phyloP scores from a whole-genome alignment of 768 basidiomycete species.

The Naematelia aurantialba region DNA sequence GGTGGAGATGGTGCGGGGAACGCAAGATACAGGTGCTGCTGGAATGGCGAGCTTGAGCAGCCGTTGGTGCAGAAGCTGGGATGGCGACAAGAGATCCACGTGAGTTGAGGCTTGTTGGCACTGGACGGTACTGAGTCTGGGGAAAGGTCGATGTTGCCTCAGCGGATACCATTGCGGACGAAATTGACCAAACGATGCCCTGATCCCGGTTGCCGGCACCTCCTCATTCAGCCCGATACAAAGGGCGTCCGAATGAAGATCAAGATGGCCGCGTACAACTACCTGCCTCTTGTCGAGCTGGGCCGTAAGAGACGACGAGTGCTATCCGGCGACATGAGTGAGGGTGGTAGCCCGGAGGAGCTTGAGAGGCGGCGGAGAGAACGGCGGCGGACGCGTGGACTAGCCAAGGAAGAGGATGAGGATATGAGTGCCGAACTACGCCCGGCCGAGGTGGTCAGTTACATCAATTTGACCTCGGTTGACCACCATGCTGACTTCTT shows the following conservation, averaged over 20 bases:
- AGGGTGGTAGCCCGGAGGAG: slow-evolving; percentile 14
- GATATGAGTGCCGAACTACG: slow-evolving; percentile 19
- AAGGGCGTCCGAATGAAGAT: slow-evolving; percentile 96
- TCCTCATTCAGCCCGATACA: slow-evolving; percentile 96
- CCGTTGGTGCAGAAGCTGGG: slow-evolving; percentile 10
- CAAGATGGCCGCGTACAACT: slow-evolving; percentile 92
- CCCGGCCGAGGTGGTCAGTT: slow-evolving; percentile 32
- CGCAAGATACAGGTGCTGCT: slow-evolving; percentile 63
- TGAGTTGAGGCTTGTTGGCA: not conserved
- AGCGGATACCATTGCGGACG: slow-evolving; percentile 85
- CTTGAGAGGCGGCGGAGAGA: slow-evolving; percentile 25
- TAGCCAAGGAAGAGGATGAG: slow-evolving; percentile 35
- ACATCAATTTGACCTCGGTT: slow-evolving; percentile 14
- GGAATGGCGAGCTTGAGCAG: slow-evolving; percentile 64
- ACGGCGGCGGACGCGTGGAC: slow-evolving; percentile 20
- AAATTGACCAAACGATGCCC: slow-evolving; percentile 96
- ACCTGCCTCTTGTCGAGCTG: slow-evolving; percentile 80
- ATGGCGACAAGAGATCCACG: not conserved
- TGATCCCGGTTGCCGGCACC: slow-evolving; percentile 71
- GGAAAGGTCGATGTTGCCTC: slow-evolving; percentile 72
- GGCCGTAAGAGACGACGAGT: slow-evolving; percentile 28
- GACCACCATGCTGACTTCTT: not conserved
- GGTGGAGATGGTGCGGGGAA: slow-evolving; percentile 57
- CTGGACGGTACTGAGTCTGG: not conserved
- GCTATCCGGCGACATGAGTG: not conserved